These are phyloP conservation scores for Trametes elegans DNA, from an alignment of 768 basidiomycete genomes.

Conservation along the genomic window DNA sequence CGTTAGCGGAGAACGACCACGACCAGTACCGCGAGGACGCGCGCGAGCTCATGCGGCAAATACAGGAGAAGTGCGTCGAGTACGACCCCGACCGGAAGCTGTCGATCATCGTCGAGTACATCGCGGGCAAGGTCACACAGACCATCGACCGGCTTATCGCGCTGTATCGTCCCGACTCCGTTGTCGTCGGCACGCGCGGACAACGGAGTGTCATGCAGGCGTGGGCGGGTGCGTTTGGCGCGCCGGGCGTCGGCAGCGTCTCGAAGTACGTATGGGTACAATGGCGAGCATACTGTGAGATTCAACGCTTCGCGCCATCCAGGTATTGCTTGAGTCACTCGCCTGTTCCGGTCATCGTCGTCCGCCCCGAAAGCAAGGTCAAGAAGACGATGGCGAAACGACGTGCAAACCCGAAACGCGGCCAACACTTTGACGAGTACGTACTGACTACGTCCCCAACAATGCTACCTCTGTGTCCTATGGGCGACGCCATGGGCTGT, in stretches of 20 bases:
- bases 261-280: conserved; percentile 38
- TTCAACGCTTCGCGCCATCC: neutral
- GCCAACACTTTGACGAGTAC: conserved; percentile 74
- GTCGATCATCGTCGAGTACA: conserved; percentile 90
- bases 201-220: conserved; percentile 52
- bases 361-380: conserved; percentile 85
- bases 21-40: conserved; percentile 82
- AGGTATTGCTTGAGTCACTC: conserved; percentile 88
- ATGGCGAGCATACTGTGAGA: no score
- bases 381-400: conserved; percentile 84
- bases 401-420: conserved; percentile 84
- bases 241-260: conserved; percentile 61
- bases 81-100: conserved; percentile 81
- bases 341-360: conserved; percentile 95
- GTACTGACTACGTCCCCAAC: conserved; percentile 15
- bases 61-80: conserved; percentile 81
- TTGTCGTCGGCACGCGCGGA: conserved; percentile 91
- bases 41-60: conserved; percentile 68
- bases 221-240: conserved; percentile 49
- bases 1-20: conserved; percentile 71
- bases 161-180: conserved; percentile 85
- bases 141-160: conserved; percentile 92
- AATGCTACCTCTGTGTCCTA: neutral
- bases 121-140: conserved; percentile 86
- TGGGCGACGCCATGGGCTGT: neutral